A percentile compares a stretch with the other conserved stretches of the same genome.
Evolutionary conservation across 1,284 basidiomycete species (phyloP).

Genomic region (Ceratobasidium sp.): DNA sequence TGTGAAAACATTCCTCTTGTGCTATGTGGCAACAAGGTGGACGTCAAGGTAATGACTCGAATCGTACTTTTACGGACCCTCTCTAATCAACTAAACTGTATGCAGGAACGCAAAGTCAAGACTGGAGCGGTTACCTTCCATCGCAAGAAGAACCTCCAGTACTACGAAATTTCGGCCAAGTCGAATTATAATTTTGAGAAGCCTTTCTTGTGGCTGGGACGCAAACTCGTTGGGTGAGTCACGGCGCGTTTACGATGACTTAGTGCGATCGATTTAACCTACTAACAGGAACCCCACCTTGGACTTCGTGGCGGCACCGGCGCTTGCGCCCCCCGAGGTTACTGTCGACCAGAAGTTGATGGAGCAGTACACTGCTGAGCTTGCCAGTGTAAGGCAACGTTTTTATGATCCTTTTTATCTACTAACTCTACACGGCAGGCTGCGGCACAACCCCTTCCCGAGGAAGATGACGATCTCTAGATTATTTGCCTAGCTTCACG

Average conservation of each 20-base stretch:
- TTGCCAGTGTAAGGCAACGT: slow-evolving; percentile 60
- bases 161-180: slow-evolving; percentile 99
- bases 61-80: background rate
- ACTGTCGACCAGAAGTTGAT: slow-evolving; percentile 84
- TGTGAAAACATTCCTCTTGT: slow-evolving; percentile 99
- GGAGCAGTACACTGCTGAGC: slow-evolving; percentile 84
- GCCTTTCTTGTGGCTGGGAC: slow-evolving; percentile 99
- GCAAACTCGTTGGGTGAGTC: slow-evolving; percentile 94
- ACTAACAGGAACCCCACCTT: slow-evolving; percentile 79
- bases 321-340: slow-evolving; percentile 95
- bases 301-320: slow-evolving; percentile 97
- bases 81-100: background rate
- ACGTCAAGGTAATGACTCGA: slow-evolving; percentile 86
- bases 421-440: slow-evolving; percentile 50
- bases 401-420: background rate
- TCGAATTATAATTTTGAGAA: slow-evolving; percentile 99
- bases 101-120: slow-evolving; percentile 99
- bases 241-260: background rate
- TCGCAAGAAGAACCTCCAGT: slow-evolving; percentile 99
- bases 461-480: slow-evolving; percentile 59
- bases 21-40: slow-evolving; percentile 99
- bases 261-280: slow-evolving; percentile 12
- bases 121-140: slow-evolving; percentile 99
- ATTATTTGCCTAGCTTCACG: slow-evolving; percentile 5
- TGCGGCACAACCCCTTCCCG: slow-evolving; percentile 60